Conservation (phyloP, 2,329 filamentous ascomycete species). For the Fusarium setosum region DNA sequence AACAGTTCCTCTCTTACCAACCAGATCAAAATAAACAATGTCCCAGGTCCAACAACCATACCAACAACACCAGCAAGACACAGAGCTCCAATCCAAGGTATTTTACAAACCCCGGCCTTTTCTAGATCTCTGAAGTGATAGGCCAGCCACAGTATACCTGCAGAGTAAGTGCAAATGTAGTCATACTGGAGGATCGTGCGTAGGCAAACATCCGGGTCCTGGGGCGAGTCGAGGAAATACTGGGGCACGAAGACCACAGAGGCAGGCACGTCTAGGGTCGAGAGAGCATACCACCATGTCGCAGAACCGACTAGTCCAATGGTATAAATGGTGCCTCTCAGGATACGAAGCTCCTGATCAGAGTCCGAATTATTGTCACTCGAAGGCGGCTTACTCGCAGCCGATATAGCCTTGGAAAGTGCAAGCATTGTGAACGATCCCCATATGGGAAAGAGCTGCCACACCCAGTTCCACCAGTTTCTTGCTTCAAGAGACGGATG, state of each 20-base stretch:
- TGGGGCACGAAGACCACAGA: conserved; percentile 38
- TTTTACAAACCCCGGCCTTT: conserved; percentile 17
- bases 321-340: conserved; percentile 4
- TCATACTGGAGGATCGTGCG: conserved; percentile 44
- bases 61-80: conserved; percentile 5
- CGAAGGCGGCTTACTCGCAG: fast-evolving
- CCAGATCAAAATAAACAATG: conserved; percentile 31
- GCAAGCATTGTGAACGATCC: conserved; percentile 30
- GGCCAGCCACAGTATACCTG: conserved; percentile 38
- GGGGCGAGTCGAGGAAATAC: conserved; percentile 34
- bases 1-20: conserved; percentile 34
- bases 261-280: background rate
- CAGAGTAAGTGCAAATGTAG: conserved; percentile 34
- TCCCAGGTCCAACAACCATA: conserved; percentile 18
- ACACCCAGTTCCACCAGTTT: conserved; percentile 47
- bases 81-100: conserved; percentile 11
- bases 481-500: conserved; percentile 32
- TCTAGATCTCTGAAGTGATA: conserved; percentile 41
- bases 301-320: conserved; percentile 11
- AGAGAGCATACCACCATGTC: conserved; percentile 36
- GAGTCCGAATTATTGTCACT: background rate
- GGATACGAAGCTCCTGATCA: background rate
- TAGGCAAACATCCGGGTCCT: conserved; percentile 17
- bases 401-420: conserved; percentile 1
- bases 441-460: conserved; percentile 46